A percentile compares a stretch with the other conserved stretches of the same genome.
These are phyloP conservation scores for Chaetomidium leptoderma DNA, from an alignment of 495 filamentous ascomycete species.

Conservation along the genomic window DNA sequence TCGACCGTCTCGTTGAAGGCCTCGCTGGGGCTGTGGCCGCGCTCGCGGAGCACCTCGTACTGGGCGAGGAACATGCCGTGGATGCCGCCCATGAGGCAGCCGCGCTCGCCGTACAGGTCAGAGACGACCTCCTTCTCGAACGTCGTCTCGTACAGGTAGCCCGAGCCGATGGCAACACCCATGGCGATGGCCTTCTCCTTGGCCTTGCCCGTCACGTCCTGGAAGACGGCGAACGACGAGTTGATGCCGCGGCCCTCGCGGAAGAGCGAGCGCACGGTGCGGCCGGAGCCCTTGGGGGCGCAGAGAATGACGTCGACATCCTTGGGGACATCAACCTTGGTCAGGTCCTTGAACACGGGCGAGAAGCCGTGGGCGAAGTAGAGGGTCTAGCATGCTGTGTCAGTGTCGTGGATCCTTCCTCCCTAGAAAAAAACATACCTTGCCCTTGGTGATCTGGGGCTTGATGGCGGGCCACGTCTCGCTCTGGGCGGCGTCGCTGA, in stretches of 20 bases:
- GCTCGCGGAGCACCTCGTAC: conserved; percentile 99
- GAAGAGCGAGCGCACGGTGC: conserved; percentile 97
- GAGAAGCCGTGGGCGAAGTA: conserved; percentile 99
- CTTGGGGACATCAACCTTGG: conserved; percentile 92
- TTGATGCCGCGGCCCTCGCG: conserved; percentile 98
- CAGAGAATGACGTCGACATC: conserved; percentile 99
- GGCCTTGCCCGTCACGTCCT: conserved; percentile 96
- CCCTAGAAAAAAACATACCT: conserved; percentile 50
- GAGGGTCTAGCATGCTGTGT: conserved; percentile 60
- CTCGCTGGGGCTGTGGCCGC: conserved; percentile 93
- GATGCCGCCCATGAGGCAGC: conserved; percentile 99
- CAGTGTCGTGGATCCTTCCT: conserved; percentile 1
- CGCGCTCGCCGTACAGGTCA: conserved; percentile 98
- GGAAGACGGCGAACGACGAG: conserved; percentile 96
- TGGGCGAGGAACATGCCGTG: conserved; percentile 99
- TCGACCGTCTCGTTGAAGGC: conserved; percentile 99
- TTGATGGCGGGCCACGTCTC: conserved; percentile 99
- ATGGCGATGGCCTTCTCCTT: conserved; percentile 97
- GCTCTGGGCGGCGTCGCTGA: conserved; percentile 92
- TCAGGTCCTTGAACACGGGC: conserved; percentile 98
- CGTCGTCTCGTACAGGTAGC: conserved; percentile 99
- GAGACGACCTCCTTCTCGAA: conserved; percentile 99
- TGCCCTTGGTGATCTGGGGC: conserved; percentile 96
- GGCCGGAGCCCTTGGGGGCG: conserved; percentile 97
- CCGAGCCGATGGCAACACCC: conserved; percentile 90